Base-by-base conservation (phyloP, 345 rosid species). In the Eucalyptus albens region DNA sequence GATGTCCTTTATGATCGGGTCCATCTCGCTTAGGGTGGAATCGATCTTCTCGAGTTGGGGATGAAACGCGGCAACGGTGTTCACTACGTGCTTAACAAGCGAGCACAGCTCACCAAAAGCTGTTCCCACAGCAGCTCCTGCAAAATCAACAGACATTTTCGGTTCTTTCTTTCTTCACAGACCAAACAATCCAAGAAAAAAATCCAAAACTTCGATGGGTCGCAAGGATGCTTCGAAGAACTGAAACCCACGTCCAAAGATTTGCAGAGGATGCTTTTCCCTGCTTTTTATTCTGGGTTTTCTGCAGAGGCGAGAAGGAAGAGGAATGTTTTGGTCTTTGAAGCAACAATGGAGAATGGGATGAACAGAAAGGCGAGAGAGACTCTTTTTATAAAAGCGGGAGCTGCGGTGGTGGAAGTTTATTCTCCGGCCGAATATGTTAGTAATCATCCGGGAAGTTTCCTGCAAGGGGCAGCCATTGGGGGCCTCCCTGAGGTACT, bases 21-120 rank as follows among this genome's bases (percentile, higher is more conserved):
- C 55, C 17, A 87, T 87, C 44, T 50, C 2, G 1, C 42, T 33
- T 2, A 69, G 9, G 22, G 80, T 67, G 1, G 81, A 16, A 0
- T 33, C 7, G 12, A 69, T 69, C 81, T 69, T 31, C 81, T 7
- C 1, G 6, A 69, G 42, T 0, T 69, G 0, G 42, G 12, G 21
- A 33, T 3, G 24, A n/a, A 69, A 69, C 24, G 24, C 42, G 1
- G 24, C 42, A 69, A 69, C 4, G 0, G 24, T 67, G 1, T 4
- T 8, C 0, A 0, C 7, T 31, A 15, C 22, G 0, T 31, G 0
- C 80, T 67, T 5, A 31, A 67, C 42, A 19, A 31, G 40, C 40
- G 1, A 16, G 80, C 0, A 67, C 7, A 67, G 40, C 22, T 15
- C 80, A 0, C 42, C 5, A 1, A 67, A 67, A 3, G 80, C 80